phyloP scores from a whole-genome alignment of 345 rosid genomes.

The Eucalyptus cloeziana region DNA sequence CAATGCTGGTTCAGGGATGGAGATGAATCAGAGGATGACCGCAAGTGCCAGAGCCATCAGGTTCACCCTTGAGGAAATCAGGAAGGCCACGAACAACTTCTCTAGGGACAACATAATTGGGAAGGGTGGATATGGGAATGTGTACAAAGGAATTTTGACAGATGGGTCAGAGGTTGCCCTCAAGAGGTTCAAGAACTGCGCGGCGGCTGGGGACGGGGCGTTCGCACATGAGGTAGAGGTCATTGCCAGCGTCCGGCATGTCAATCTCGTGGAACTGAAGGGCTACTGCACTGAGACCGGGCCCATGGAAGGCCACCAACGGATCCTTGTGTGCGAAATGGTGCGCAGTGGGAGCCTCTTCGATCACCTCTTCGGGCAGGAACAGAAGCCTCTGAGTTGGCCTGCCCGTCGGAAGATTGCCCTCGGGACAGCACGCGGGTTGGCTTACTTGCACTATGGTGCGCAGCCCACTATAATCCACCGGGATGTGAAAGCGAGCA shows the following conservation, averaged over 20 bases:
- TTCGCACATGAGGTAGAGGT: constrained; percentile 80
- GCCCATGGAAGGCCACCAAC: constrained; percentile 66
- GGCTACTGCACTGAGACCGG: constrained; percentile 77
- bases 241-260: constrained; percentile 79
- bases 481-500: constrained; percentile 73
- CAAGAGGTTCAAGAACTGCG: constrained; percentile 83
- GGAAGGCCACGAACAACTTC: constrained; percentile 63
- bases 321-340: constrained; percentile 79
- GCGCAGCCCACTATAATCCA: constrained; percentile 70
- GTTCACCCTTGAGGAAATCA: constrained; percentile 66
- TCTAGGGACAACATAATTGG: constrained; percentile 63
- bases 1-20: neutral
- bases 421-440: constrained; percentile 71
- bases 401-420: constrained; percentile 67
- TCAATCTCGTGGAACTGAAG: constrained; percentile 64
- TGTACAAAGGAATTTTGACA: constrained; percentile 48
- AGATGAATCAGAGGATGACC: neutral
- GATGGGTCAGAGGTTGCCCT: constrained; percentile 77
- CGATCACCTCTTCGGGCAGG: constrained; percentile 59
- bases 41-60: constrained; percentile 46
- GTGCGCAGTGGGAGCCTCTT: constrained; percentile 59
- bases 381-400: constrained; percentile 44
- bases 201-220: constrained; percentile 42
- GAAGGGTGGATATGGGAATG: constrained; percentile 84
- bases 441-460: constrained; percentile 74